Percentiles rank a stretch among this genome's conserved stretches.
Conservation (phyloP, 2,329 filamentous ascomycete genomes). For the Madurella fahalii region DNA sequence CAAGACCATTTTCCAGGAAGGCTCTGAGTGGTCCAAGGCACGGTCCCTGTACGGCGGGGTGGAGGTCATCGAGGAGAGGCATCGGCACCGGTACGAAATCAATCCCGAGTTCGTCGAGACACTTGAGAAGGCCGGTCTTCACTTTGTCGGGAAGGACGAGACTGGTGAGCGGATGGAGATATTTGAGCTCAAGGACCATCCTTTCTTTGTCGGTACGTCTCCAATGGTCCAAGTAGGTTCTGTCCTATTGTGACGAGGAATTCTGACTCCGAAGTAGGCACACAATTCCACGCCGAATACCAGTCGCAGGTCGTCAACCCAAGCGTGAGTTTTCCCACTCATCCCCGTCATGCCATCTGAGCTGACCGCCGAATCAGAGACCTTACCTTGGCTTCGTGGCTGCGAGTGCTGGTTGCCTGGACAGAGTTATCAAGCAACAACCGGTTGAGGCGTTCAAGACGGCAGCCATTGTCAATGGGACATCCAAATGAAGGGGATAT, state of each 20-base stretch:
- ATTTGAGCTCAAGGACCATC: conserved; percentile 70
- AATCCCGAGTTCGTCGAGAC: conserved; percentile 64
- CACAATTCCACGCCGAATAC: conserved; percentile 89
- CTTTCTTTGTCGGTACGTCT: conserved; percentile 58
- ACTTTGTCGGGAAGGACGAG: conserved; percentile 72
- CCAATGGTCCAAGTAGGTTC: background rate
- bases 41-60: conserved; percentile 61
- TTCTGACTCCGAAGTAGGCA: conserved; percentile 36
- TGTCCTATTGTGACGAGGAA: too few species aligned
- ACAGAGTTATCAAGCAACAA: conserved; percentile 32
- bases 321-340: conserved; percentile 70
- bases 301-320: conserved; percentile 21
- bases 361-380: conserved; percentile 28
- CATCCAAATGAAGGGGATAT: background rate
- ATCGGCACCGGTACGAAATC: conserved; percentile 78
- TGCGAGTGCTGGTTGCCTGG: conserved; percentile 65
- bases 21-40: conserved; percentile 66
- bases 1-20: conserved; percentile 64
- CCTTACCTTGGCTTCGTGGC: conserved; percentile 84
- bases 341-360: conserved; percentile 36
- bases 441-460: conserved; percentile 24
- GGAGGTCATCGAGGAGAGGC: conserved; percentile 57
- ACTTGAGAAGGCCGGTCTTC: conserved; percentile 60
- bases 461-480: conserved; percentile 7
- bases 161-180: conserved; percentile 72